phyloP scores from a whole-genome alignment of 225 moss, liverwort and hornwort genomes.

The Marchantia polymorpha region DNA sequence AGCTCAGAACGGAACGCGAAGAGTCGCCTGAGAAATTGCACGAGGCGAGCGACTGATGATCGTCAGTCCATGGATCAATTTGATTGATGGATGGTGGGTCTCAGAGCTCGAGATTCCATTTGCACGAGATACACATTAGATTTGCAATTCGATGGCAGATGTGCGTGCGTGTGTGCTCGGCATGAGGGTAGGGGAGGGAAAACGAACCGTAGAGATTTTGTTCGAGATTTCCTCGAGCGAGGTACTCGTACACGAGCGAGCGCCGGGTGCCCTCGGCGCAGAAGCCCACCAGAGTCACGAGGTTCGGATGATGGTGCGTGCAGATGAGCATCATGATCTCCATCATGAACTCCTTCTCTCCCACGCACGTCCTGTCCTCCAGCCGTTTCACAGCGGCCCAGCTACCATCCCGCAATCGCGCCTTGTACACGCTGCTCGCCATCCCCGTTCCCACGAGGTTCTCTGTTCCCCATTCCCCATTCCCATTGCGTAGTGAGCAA shows the following conservation, averaged over 20 bases:
- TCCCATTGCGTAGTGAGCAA: no score
- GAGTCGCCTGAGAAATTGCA: constrained; percentile 7
- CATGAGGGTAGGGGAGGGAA: neutral
- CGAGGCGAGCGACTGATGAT: neutral
- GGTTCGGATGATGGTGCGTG: constrained; percentile 31
- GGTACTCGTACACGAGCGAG: constrained; percentile 34
- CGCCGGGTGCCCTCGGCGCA: constrained; percentile 24
- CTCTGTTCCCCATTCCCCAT: no score
- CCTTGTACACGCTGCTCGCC: constrained; percentile 40
- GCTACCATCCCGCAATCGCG: constrained; percentile 14
- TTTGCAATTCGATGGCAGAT: neutral
- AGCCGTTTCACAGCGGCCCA: constrained; percentile 33
- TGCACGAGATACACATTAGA: neutral
- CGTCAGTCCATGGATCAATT: neutral
- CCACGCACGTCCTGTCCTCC: neutral
- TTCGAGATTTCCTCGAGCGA: constrained; percentile 30
- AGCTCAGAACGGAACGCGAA: constrained; percentile 13
- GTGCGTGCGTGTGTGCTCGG: neutral
- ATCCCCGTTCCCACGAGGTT: constrained; percentile 34
- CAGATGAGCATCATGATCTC: constrained; percentile 46
- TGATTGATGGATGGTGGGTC: neutral
- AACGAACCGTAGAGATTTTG: constrained; percentile 25
- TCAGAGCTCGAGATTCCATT: neutral
- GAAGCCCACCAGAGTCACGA: constrained; percentile 34
- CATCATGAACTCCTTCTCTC: constrained; percentile 48